phyloP scores from a whole-genome alignment of 768 basidiomycete genomes.

The Boletus rex-veris region DNA sequence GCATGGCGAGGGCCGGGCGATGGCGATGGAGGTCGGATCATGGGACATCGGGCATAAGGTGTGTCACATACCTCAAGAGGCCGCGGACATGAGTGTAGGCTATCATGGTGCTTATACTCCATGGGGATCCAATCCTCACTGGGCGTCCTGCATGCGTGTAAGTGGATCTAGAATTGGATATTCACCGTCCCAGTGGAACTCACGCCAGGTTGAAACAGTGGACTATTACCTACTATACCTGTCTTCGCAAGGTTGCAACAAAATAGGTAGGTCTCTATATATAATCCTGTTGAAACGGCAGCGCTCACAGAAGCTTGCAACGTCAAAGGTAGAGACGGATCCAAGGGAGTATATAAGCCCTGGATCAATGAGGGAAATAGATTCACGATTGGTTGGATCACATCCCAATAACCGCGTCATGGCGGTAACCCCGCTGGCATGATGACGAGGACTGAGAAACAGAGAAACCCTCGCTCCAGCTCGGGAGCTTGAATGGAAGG shows the following conservation, averaged over 20 bases:
- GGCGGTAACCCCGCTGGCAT: conserved; percentile 81
- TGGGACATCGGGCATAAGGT: conserved; percentile 84
- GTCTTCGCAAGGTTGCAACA: conserved; percentile 51
- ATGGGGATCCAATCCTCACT: conserved; percentile 72
- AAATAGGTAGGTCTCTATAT: conserved; percentile 41
- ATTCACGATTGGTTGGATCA: background rate
- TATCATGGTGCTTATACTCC: conserved; percentile 61
- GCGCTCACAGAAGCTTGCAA: conserved; percentile 1
- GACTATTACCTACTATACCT: conserved; percentile 35
- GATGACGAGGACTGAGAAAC: conserved; percentile 57
- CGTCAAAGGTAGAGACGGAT: conserved; percentile 69
- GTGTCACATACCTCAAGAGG: background rate
- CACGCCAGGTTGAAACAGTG: background rate
- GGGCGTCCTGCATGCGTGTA: conserved; percentile 73
- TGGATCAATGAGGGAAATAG: conserved; percentile 36
- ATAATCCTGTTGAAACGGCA: background rate
- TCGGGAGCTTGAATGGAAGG: conserved; percentile 72
- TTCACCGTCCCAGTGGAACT: background rate
- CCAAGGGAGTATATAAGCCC: conserved; percentile 54
- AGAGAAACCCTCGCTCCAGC: conserved; percentile 63
- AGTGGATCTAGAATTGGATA: conserved; percentile 17
- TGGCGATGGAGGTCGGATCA: conserved; percentile 61
- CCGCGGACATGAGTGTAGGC: conserved; percentile 40
- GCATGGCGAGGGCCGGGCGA: too few species aligned
- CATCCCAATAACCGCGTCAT: conserved; percentile 19